These are phyloP conservation scores for Onygena corvina DNA, from an alignment of 2,329 filamentous ascomycete genomes.

Conservation along the genomic window DNA sequence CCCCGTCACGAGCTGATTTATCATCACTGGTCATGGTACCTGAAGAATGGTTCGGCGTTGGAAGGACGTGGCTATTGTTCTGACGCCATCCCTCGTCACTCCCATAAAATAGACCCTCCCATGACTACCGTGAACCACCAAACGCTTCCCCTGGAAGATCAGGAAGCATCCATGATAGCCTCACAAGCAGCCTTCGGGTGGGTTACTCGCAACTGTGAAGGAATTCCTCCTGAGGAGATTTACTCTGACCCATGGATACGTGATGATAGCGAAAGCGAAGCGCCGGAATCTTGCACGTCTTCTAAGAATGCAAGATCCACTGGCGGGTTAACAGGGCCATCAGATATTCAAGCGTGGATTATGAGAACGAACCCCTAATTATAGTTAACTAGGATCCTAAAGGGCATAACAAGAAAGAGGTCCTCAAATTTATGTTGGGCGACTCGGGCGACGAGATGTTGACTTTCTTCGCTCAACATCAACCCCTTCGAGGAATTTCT, in stretches of 20 bases:
- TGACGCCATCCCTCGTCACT: neutral
- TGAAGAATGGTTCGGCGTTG: neutral
- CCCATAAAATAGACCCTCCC: neutral
- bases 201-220: conserved; percentile 15
- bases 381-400: neutral
- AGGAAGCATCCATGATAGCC: conserved; percentile 15
- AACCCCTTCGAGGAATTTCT: no score
- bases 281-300: neutral
- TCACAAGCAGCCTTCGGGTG: conserved; percentile 17
- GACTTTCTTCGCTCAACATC: no score
- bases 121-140: neutral
- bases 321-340: neutral
- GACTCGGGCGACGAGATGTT: no score
- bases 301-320: neutral
- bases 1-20: conserved; percentile 4
- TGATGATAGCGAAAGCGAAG: conserved; percentile 12
- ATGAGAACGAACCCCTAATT: conserved; percentile 10
- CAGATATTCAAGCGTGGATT: neutral
- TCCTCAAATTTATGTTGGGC: no score
- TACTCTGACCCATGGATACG: conserved; percentile 17
- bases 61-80: conserved; percentile 1
- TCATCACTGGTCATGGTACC: conserved; percentile 2
- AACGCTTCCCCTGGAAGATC: neutral
- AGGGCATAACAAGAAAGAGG: no score
- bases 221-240: conserved; percentile 13